phyloP scores from a whole-genome alignment of 257 asterid genomes.

The Coffea eugenioides region DNA sequence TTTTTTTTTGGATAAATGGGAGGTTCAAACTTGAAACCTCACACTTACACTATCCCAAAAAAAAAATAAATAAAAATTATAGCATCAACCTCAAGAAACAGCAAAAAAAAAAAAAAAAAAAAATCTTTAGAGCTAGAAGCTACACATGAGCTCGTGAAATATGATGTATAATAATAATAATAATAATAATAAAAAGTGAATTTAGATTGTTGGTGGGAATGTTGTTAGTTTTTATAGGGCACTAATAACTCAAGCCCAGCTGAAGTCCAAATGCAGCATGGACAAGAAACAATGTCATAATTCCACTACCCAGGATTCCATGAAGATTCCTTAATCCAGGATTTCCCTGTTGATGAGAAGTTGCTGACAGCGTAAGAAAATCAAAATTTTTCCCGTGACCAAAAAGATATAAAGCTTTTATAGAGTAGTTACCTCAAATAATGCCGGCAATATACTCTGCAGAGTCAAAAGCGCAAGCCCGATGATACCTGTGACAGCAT shows the following conservation, averaged over 20 bases:
- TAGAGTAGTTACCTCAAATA: constrained; percentile 47
- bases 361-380: background rate
- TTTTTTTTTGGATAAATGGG: too few species aligned
- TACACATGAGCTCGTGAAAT: background rate
- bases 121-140: background rate
- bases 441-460: constrained; percentile 45
- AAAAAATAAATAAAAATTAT: too few species aligned
- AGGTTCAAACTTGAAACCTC: too few species aligned
- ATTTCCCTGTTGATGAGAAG: constrained; percentile 51
- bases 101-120: too few species aligned
- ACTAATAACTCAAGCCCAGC: constrained; percentile 69
- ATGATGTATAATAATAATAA: too few species aligned
- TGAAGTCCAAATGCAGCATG: constrained; percentile 87
- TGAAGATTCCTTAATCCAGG: constrained; percentile 72
- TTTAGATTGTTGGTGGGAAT: too few species aligned
- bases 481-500: constrained; percentile 49
- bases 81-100: background rate
- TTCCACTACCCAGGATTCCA: constrained; percentile 89
- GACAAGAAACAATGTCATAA: constrained; percentile 83
- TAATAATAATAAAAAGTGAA: too few species aligned
- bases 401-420: background rate
- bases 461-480: constrained; percentile 46
- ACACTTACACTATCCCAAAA: too few species aligned
- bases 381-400: background rate
- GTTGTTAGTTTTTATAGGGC: background rate